Base-by-base conservation (phyloP, 768 basidiomycete species). In the Ramaria rubella region DNA sequence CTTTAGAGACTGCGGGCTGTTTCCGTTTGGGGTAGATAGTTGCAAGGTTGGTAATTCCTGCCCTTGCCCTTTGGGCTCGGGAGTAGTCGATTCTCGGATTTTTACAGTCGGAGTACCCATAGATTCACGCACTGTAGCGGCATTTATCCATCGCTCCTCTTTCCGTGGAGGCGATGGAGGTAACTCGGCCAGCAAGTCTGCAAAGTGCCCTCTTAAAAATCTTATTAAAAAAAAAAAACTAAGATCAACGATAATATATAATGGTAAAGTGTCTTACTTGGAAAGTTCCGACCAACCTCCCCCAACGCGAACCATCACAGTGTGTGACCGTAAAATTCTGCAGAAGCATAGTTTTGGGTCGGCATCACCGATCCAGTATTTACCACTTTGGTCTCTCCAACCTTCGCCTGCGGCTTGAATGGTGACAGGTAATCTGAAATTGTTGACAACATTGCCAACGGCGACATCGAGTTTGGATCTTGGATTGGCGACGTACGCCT, bases 291-390 rank as follows among this genome's bases (percentile, higher is more conserved):
- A 75, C 94, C 94, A 97, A 17, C 94, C 94, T 33, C 94, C 94
- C 26, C 94, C 94, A 14, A 96, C 91, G 58, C 94, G 82, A 43
- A 97, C 94, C 94, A 96, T 96, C 60, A 95, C 93, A 0, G 89
- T 93, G 64, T 92, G 88, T 1, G 88, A 92, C 11, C 92, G 83
- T 26, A 95, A 72, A 45, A 95, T 95, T 26, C 94, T 81, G 68
- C 92, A 93, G 69, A 93, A 95, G 69, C 91, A 94, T 30, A 95
- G 74, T 68, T 85, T 92, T 5, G 91, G 82, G 51, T 94, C 90
- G 62, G 90, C 83, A 61, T 91, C 86, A 14, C 94, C 94, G 62
- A 95, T 96, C 93, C 91, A 95, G 65, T 94, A 94, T 65, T 94
- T 93, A 19, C 93, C 93, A 59, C 91, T 93, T 70, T 90, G 85